Conservation (phyloP, 2,329 filamentous ascomycete genomes). For the Aspergillus fumigatus region DNA sequence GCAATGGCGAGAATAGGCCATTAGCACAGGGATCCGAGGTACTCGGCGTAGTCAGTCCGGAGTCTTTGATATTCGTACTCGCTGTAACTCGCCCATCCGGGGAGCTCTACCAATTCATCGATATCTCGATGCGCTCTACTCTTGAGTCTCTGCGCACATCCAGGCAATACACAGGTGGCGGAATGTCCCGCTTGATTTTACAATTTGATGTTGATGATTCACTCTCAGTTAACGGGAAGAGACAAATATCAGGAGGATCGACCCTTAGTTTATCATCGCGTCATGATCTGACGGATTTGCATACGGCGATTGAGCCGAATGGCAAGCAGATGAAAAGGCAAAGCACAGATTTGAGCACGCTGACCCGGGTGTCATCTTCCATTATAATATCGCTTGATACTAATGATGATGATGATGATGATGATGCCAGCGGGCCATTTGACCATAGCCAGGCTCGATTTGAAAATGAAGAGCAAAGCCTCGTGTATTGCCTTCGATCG, state of each 20-base stretch:
- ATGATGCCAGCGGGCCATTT: conserved; percentile 7
- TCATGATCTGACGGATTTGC: conserved; percentile 7
- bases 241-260: background rate
- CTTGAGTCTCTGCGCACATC: background rate
- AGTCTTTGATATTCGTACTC: conserved; percentile 10
- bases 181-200: conserved; percentile 1
- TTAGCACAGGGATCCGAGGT: conserved; percentile 3
- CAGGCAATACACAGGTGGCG: background rate
- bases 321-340: background rate
- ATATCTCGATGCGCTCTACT: conserved; percentile 4
- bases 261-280: conserved; percentile 6
- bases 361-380: conserved; percentile 10
- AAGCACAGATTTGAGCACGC: background rate
- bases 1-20: background rate
- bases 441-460: background rate
- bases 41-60: conserved; percentile 1
- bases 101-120: conserved; percentile 4
- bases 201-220: background rate
- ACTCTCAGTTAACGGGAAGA: conserved; percentile 8
- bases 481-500: background rate
- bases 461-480: background rate
- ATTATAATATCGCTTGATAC: conserved; percentile 12
- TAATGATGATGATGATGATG: conserved; percentile 7
- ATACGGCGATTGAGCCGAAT: conserved; percentile 1
- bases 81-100: background rate